phyloP scores from a whole-genome alignment of 768 basidiomycete species.

The Tricholoma furcatifolium region DNA sequence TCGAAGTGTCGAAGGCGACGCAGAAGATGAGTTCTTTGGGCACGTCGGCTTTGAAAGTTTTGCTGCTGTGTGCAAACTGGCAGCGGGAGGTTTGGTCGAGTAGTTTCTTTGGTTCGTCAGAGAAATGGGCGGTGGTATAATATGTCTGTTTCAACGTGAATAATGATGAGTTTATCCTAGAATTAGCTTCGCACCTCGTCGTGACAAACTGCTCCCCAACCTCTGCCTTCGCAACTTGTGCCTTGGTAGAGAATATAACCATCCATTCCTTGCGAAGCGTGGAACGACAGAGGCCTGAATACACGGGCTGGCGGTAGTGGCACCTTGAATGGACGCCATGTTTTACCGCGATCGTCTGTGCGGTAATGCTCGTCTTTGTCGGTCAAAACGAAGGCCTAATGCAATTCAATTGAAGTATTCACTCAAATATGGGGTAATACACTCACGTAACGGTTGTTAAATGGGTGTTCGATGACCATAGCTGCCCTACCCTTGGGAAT shows the following conservation, averaged over 20 bases:
- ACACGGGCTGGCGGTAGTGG: conserved; percentile 59
- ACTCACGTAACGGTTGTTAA: conserved; percentile 71
- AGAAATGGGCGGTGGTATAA: conserved; percentile 85
- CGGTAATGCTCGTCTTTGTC: conserved; percentile 77
- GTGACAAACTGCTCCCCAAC: conserved; percentile 59
- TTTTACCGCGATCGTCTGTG: conserved; percentile 83
- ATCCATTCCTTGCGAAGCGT: conserved; percentile 72
- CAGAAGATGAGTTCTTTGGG: conserved; percentile 82
- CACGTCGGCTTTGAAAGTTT: conserved; percentile 78
- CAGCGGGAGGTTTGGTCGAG: conserved; percentile 75
- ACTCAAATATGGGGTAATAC: neutral
- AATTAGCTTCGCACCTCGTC: conserved; percentile 59
- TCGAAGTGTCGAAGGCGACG: conserved; percentile 74
- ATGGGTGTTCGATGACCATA: conserved; percentile 86
- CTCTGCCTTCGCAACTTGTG: conserved; percentile 52
- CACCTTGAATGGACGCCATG: conserved; percentile 82
- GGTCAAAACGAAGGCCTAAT: conserved; percentile 85
- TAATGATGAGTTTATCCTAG: conserved; percentile 7
- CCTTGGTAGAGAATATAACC: conserved; percentile 82
- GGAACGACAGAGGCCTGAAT: conserved; percentile 77
- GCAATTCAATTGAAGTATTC: neutral
- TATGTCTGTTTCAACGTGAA: conserved; percentile 61
- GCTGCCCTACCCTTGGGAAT: conserved; percentile 57
- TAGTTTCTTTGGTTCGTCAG: conserved; percentile 54
- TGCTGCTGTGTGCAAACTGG: conserved; percentile 86